Conservation (phyloP, 2,329 filamentous ascomycete genomes). For the Didymella keratinophila region DNA sequence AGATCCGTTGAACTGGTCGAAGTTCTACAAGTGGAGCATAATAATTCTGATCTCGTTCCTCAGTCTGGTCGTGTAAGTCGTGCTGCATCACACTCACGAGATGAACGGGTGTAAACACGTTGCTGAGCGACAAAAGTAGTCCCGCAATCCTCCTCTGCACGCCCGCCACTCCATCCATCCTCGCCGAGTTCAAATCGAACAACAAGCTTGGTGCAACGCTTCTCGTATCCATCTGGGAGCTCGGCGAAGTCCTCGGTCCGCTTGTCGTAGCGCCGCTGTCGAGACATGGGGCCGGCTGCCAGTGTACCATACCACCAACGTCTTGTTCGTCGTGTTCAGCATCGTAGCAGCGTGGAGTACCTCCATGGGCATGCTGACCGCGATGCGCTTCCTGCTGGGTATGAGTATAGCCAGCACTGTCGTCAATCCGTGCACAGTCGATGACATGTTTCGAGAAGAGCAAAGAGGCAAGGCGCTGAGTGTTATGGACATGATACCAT, state of each 20-base stretch:
- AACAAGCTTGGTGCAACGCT: not conserved
- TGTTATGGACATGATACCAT: not conserved
- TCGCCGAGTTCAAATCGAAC: not conserved
- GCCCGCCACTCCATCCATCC: not conserved
- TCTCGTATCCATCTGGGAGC: not conserved
- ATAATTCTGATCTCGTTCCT: not conserved
- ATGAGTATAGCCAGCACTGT: not conserved
- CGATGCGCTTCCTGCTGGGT: not conserved
- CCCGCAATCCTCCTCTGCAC: not conserved
- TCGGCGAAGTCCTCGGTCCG: not conserved
- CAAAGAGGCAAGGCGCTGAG: not conserved
- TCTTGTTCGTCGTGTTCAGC: not conserved
- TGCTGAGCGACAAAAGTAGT: not conserved
- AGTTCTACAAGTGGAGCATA: not conserved
- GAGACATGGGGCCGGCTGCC: not conserved
- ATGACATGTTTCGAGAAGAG: not conserved
- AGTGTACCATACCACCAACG: not conserved
- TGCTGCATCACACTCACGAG: not conserved
- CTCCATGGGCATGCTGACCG: not conserved
- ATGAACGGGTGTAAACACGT: no score
- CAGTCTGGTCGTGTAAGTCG: not conserved
- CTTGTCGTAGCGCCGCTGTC: not conserved
- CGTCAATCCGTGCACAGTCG: not conserved
- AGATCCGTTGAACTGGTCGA: not conserved
- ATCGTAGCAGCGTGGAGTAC: not conserved